Percentiles rank a stretch among this genome's conserved stretches.
phyloP scores from a whole-genome alignment of 257 asterid genomes.

The Solanum lycopersicoides region DNA sequence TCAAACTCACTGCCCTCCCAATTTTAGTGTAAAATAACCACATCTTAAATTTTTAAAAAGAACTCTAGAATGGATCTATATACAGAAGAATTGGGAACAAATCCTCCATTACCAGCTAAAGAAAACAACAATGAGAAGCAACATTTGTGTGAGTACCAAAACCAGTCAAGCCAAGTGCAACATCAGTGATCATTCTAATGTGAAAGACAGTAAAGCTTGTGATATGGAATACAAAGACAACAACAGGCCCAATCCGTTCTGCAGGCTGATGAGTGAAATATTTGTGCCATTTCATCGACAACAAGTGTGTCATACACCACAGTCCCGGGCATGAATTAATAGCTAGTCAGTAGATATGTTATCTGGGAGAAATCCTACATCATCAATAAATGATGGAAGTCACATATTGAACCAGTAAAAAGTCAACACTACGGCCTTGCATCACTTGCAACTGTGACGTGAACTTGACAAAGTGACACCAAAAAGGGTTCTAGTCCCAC shows the following conservation, averaged over 20 bases:
- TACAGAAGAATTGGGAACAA: not conserved
- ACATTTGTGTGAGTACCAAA: not conserved
- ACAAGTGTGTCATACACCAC: not conserved
- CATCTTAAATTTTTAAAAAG: not conserved
- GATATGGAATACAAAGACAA: not conserved
- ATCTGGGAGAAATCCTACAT: not conserved
- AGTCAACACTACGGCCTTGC: not conserved
- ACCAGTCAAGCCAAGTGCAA: not conserved
- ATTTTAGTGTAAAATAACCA: not conserved
- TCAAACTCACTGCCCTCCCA: not conserved
- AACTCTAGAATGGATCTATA: not conserved
- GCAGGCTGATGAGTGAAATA: not conserved
- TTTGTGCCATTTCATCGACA: not conserved
- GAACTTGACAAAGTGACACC: not conserved
- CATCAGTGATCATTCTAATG: not conserved
- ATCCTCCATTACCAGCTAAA: not conserved
- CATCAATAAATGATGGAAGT: not conserved
- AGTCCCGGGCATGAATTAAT: not conserved
- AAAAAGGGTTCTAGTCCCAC: not conserved
- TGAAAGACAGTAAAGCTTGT: not conserved
- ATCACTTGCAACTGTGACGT: not conserved
- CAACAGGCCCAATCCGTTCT: not conserved
- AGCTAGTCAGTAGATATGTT: not conserved
- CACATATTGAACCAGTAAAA: not conserved
- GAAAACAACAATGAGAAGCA: not conserved